Conservation (phyloP, 75 land plant species). For the Selaginella moellendorffii region DNA sequence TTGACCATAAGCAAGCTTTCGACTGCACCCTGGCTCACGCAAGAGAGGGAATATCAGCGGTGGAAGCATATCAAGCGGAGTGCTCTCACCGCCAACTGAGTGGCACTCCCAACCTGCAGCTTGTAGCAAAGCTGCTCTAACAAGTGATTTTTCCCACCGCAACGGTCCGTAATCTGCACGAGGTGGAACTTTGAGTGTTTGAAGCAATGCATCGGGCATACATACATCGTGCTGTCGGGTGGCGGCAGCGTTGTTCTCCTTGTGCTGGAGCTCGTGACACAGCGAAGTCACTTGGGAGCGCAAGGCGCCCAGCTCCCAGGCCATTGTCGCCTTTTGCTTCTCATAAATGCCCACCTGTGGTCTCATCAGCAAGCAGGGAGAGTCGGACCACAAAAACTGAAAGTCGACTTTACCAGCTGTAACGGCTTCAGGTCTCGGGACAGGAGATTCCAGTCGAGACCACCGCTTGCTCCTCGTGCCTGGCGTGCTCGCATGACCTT, state of each 20-base stretch:
- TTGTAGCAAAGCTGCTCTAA: slow-evolving; percentile 9
- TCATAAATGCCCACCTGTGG: slow-evolving; percentile 25
- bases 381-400: background rate
- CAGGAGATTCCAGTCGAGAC: slow-evolving; percentile 15
- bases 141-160: too few species aligned
- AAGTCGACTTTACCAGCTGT: slow-evolving; percentile 13
- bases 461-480: slow-evolving; percentile 7
- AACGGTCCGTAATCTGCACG: background rate
- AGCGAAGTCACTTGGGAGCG: slow-evolving; percentile 13
- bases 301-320: slow-evolving; percentile 8
- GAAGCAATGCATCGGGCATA: background rate
- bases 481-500: slow-evolving; percentile 14
- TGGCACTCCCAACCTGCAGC: slow-evolving; percentile 11
- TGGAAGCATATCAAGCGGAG: too few species aligned
- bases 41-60: background rate
- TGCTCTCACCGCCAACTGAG: slow-evolving; percentile 10
- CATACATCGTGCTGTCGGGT: slow-evolving; percentile 8
- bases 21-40: slow-evolving; percentile 9
- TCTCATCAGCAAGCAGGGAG: background rate
- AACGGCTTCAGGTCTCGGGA: slow-evolving; percentile 16
- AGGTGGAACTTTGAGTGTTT: background rate
- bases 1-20: slow-evolving; percentile 15
- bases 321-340: slow-evolving; percentile 11
- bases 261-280: slow-evolving; percentile 17
- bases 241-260: slow-evolving; percentile 11